Percentiles rank a stretch among this genome's conserved stretches.
Evolutionary conservation across 345 rosid species (phyloP).

Genomic region (Reutealis trisperma): DNA sequence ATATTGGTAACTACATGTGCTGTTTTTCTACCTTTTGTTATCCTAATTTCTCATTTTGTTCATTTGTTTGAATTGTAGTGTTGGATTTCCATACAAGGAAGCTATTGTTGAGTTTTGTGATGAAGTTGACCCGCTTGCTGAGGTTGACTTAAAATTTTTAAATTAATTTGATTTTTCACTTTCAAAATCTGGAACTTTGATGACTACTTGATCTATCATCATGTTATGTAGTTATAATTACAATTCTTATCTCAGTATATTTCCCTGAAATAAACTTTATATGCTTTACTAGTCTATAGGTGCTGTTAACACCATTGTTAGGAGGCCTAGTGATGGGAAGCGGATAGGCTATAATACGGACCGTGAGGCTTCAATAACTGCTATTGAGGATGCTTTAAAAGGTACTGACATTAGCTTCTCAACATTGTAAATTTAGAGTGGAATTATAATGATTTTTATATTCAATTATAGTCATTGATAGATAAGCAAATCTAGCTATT

Average conservation of each 20-base stretch:
- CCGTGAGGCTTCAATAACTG: conserved; percentile 43
- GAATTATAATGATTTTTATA: background rate
- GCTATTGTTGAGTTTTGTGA: conserved; percentile 44
- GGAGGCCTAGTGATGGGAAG: conserved; percentile 50
- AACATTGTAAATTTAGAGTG: background rate
- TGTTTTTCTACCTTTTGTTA: background rate
- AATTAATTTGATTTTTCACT: too few relatives aligned
- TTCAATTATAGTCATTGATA: background rate
- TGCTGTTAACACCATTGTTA: conserved; percentile 48
- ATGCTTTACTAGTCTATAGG: conserved; percentile 40
- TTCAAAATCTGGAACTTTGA: background rate
- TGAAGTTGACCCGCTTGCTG: conserved; percentile 49
- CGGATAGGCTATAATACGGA: conserved; percentile 50
- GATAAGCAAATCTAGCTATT: conserved; percentile 5
- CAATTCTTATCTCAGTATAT: background rate
- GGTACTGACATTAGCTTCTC: conserved; percentile 28
- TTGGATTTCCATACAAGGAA: conserved; percentile 55
- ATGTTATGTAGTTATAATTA: background rate
- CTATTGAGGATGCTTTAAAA: conserved; percentile 59
- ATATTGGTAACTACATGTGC: background rate
- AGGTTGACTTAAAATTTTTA: conserved; percentile 26
- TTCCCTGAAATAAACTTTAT: background rate
- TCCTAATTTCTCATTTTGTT: conserved; percentile 12
- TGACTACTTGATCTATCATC: background rate
- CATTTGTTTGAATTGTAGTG: conserved; percentile 32